Conservation (phyloP, 192 early-diverging fungal genomes). For the Podila minutissima region DNA sequence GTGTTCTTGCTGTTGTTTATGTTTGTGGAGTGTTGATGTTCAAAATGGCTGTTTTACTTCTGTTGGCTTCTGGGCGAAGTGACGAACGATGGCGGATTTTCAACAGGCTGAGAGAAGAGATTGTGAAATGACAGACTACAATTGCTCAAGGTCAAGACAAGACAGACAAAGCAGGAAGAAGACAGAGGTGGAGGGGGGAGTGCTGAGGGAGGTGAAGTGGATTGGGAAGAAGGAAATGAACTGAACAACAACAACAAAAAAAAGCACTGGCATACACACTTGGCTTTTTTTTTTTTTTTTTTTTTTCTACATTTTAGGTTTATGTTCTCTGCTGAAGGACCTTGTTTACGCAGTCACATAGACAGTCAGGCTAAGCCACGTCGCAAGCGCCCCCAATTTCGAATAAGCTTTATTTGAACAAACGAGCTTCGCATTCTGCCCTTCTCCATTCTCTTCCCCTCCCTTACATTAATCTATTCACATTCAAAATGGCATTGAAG, state of each 20-base stretch:
- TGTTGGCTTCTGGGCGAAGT: neutral
- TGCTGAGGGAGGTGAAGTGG: neutral
- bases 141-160: neutral
- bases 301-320: neutral
- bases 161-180: neutral
- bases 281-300: slow-evolving; percentile 1
- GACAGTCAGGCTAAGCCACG: neutral
- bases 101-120: neutral
- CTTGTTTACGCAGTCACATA: neutral
- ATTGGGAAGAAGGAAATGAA: neutral
- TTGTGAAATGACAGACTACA: neutral
- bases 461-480: neutral
- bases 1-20: neutral
- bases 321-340: neutral
- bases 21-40: neutral
- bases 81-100: neutral
- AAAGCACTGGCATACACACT: neutral
- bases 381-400: too few relatives aligned
- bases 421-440: neutral
- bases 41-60: neutral
- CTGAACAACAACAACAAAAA: neutral
- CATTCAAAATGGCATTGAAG: slow-evolving; percentile 1
- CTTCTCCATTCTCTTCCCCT: neutral
- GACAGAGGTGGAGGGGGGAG: neutral
- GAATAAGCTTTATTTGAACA: neutral